Evolutionary conservation across 2,329 filamentous ascomycete genomes (phyloP).

Genomic region (Ceratocystis destructans): DNA sequence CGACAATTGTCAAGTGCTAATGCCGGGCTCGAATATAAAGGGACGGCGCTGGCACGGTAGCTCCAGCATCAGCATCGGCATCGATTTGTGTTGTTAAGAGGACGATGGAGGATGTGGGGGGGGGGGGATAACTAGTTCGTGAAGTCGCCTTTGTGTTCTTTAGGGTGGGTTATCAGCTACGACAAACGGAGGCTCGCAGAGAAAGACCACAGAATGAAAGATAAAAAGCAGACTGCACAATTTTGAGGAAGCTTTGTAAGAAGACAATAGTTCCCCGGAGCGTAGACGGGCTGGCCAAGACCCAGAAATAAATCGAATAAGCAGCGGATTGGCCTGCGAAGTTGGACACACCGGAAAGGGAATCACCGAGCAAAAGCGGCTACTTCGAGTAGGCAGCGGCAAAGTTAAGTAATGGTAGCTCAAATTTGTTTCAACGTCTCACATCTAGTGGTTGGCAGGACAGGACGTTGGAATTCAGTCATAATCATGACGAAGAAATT

Average conservation of each 20-base stretch:
- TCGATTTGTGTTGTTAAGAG: neutral
- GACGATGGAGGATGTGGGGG: neutral
- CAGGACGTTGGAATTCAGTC: neutral
- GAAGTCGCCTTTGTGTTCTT: neutral
- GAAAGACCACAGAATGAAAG: neutral
- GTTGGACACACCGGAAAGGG: neutral
- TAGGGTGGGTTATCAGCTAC: neutral
- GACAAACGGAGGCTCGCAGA: neutral
- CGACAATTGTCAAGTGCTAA: slow-evolving; percentile 17
- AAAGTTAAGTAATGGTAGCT: neutral
- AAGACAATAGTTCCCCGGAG: too few species aligned
- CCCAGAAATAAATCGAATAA: neutral
- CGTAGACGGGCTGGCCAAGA: neutral
- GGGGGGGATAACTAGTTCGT: neutral
- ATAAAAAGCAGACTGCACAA: neutral
- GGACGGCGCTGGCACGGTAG: slow-evolving; percentile 16
- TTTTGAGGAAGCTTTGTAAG: neutral
- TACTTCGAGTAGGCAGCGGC: neutral
- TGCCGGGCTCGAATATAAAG: slow-evolving; percentile 17
- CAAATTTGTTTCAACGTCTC: neutral
- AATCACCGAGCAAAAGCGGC: neutral
- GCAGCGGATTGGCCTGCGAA: neutral
- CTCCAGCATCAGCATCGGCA: slow-evolving; percentile 18
- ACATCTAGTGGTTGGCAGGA: neutral
- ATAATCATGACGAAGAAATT: neutral